phyloP scores from a whole-genome alignment of 305 asterid species.

The Fraxinus dipetala region DNA sequence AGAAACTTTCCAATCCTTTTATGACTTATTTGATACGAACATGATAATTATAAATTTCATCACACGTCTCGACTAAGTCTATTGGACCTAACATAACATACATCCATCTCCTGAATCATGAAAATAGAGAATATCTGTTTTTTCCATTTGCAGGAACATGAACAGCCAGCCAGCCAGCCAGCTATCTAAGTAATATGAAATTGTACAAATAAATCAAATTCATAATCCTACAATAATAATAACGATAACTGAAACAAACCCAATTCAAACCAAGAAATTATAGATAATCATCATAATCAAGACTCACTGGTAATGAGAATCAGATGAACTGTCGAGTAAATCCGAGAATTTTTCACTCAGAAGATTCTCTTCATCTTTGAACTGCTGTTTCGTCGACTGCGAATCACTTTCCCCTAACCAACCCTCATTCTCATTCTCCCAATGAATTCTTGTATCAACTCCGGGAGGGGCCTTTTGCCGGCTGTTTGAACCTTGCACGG shows the following conservation, averaged over 20 bases:
- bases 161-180: neutral
- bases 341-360: constrained; percentile 64
- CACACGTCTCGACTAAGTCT: neutral
- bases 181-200: neutral
- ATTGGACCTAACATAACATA: neutral
- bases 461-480: constrained; percentile 59
- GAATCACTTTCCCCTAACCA: constrained; percentile 70
- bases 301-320: constrained; percentile 81
- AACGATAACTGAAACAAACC: neutral
- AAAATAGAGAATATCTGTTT: neutral
- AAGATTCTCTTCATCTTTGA: constrained; percentile 44
- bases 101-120: neutral
- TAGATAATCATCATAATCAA: constrained; percentile 13
- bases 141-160: neutral
- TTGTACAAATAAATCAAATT: neutral
- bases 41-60: neutral
- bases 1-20: neutral
- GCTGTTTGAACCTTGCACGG: constrained; percentile 41
- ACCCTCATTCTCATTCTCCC: constrained; percentile 86
- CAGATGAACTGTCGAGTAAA: constrained; percentile 63
- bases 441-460: constrained; percentile 78
- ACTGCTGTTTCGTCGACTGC: constrained; percentile 32
- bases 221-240: neutral
- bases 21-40: neutral
- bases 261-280: neutral